Evolutionary conservation across 2,329 filamentous ascomycete species (phyloP), one percentile per base, ranked within the genome.

Genomic region (Zasmidium citrigriseum): DNA sequence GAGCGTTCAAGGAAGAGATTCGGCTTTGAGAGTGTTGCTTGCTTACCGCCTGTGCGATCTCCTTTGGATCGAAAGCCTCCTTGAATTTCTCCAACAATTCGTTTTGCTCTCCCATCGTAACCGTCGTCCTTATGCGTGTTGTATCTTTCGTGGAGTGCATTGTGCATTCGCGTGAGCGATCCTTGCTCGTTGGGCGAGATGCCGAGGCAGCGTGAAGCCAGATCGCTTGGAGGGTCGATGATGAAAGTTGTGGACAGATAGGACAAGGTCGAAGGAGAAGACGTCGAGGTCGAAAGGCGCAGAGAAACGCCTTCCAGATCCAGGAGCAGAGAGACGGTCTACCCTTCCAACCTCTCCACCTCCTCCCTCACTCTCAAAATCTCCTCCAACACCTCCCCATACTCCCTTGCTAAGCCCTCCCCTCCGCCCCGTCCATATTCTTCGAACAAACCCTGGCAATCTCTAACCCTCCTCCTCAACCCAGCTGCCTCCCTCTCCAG

Each of bases 321-420:
- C n/a, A n/a, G n/a, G n/a, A n/a, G n/a, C n/a, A n/a, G n/a, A n/a
- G n/a, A n/a, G n/a, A n/a, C n/a, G 16, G 18, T 51, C 34, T 24
- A 21, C 1, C 25, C 57, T 58, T 70, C 65, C 20, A 75, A 64
- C 59, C 68, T 68, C 52, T 53, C 63, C 34, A 73, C 73, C 54
- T 78, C 77, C 7, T 47, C 60, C 29, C 66, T 64, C 12, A 78
- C 58, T 50, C 59, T 69, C 48, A 60, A 61, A 14, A 47, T 64
- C 60, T 70, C 68, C 46, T 25, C 47, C 52, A 65, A 14, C 22
- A 71, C 64, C 49, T 71, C 66, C 29, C 61, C 70, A 65, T 77
- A 79, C 65, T 77, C 65, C 61, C 55, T 66, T 52, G 73, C 76
- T 58, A 79, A 67, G 55, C 76, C 75, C 50, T 68, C 57, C 67